Evolutionary conservation across 805 yeast species (phyloP).

Genomic region (Lipomyces starkeyi): DNA sequence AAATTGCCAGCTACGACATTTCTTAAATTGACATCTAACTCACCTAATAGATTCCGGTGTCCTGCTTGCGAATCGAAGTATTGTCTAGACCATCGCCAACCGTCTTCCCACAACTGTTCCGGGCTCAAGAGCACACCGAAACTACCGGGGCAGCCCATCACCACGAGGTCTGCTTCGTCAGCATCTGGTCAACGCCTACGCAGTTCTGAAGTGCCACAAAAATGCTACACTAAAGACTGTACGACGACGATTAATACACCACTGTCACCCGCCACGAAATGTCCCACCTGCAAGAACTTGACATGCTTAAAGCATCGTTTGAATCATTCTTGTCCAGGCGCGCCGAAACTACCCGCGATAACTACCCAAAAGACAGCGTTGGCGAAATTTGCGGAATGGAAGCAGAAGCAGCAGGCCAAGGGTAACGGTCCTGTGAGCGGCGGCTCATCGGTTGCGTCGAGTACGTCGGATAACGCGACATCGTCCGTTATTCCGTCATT

Average conservation of each 20-base stretch:
- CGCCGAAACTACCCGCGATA: slow-evolving; percentile 13
- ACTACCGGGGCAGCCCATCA: not conserved
- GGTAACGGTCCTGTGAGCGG: not conserved
- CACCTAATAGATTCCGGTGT: slow-evolving; percentile 51
- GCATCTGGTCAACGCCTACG: slow-evolving; percentile 35
- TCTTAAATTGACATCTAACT: not conserved
- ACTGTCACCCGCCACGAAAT: slow-evolving; percentile 55
- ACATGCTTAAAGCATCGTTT: slow-evolving; percentile 43
- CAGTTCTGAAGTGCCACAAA: slow-evolving; percentile 43
- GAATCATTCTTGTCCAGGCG: slow-evolving; percentile 33
- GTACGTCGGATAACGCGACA: slow-evolving; percentile 1
- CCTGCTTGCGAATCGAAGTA: slow-evolving; percentile 54
- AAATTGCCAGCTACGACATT: not conserved
- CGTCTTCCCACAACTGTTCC: slow-evolving; percentile 47
- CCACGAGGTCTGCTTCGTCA: not conserved
- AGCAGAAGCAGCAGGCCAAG: slow-evolving; percentile 17
- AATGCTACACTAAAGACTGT: slow-evolving; percentile 22
- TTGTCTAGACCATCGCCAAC: slow-evolving; percentile 58
- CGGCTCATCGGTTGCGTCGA: slow-evolving; percentile 5
- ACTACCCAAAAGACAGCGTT: slow-evolving; percentile 29
- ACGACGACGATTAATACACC: slow-evolving; percentile 36
- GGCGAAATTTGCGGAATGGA: slow-evolving; percentile 38
- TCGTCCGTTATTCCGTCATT: slow-evolving; percentile 13
- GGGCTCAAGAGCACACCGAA: slow-evolving; percentile 10
- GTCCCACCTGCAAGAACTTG: slow-evolving; percentile 58